Evolutionary conservation across 2,329 filamentous ascomycete species (phyloP).

Genomic region (Fusarium nelsonii): DNA sequence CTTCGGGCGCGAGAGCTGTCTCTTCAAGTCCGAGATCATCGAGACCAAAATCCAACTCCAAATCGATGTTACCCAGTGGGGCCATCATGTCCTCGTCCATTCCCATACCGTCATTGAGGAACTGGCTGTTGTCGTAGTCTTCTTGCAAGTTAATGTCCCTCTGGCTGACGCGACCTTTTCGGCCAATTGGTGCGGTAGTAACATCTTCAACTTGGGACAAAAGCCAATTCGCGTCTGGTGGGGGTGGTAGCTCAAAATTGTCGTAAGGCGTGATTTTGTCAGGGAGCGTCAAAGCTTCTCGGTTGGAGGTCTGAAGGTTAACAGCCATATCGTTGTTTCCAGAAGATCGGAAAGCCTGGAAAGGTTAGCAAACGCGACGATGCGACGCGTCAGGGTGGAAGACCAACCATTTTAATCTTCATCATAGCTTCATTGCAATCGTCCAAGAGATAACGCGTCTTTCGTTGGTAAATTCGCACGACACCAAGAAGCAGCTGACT

Average conservation of each 20-base stretch:
- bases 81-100: conserved; percentile 70
- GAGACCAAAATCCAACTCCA: conserved; percentile 81
- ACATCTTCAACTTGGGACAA: conserved; percentile 79
- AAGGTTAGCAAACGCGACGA: conserved; percentile 49
- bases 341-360: conserved; percentile 88
- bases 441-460: conserved; percentile 94
- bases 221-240: conserved; percentile 88
- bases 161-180: conserved; percentile 69
- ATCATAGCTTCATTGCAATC: conserved; percentile 97
- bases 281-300: conserved; percentile 87
- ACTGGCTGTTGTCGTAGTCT: conserved; percentile 81
- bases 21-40: conserved; percentile 79
- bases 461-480: conserved; percentile 96
- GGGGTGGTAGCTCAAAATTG: conserved; percentile 79
- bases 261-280: conserved; percentile 95
- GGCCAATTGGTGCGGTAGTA: conserved; percentile 64
- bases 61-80: conserved; percentile 74
- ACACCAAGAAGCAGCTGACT: conserved; percentile 95
- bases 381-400: neutral
- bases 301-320: conserved; percentile 82
- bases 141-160: conserved; percentile 77
- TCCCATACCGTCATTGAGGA: conserved; percentile 75
- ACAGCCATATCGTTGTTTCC: conserved; percentile 96
- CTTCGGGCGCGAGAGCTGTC: conserved; percentile 73
- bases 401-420: conserved; percentile 95